These are phyloP conservation scores for Fusarium xylarioides DNA, from an alignment of 2,329 filamentous ascomycete genomes.

Conservation along the genomic window DNA sequence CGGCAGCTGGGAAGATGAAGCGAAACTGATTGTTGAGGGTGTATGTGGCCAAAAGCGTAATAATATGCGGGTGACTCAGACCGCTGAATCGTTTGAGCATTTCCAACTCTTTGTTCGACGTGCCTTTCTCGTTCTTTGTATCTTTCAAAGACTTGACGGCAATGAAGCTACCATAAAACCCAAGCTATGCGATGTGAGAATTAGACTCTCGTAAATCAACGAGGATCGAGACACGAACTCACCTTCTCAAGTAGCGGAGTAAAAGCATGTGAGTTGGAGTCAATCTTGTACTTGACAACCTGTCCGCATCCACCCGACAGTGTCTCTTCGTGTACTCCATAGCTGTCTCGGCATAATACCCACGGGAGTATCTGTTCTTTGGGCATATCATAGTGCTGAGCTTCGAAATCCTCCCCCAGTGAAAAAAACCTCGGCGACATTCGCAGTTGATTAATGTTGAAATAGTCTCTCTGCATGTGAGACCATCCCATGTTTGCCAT, in stretches of 20 bases:
- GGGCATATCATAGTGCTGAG: neutral
- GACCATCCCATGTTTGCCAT: neutral
- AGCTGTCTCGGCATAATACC: neutral
- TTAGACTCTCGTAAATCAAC: neutral
- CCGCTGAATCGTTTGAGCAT: neutral
- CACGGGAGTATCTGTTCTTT: neutral
- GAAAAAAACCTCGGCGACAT: neutral
- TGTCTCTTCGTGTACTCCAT: neutral
- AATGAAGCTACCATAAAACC: neutral
- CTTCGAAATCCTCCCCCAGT: fast-evolving
- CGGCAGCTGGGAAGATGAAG: neutral
- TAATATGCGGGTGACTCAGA: fast-evolving
- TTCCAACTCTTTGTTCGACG: neutral
- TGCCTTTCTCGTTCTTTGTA: fast-evolving
- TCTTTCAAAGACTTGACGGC: neutral
- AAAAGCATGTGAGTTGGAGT: neutral
- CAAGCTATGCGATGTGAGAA: neutral
- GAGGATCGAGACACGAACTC: fast-evolving
- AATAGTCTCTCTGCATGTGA: neutral
- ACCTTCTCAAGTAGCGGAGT: neutral
- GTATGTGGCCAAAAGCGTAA: neutral
- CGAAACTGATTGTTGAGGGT: neutral
- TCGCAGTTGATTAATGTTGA: neutral
- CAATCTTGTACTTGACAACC: neutral
- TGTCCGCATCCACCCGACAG: neutral